A percentile compares a stretch with the other conserved stretches of the same genome.
Evolutionary conservation across 805 yeast genomes (phyloP).

Genomic region (Suhomyces faveliae): DNA sequence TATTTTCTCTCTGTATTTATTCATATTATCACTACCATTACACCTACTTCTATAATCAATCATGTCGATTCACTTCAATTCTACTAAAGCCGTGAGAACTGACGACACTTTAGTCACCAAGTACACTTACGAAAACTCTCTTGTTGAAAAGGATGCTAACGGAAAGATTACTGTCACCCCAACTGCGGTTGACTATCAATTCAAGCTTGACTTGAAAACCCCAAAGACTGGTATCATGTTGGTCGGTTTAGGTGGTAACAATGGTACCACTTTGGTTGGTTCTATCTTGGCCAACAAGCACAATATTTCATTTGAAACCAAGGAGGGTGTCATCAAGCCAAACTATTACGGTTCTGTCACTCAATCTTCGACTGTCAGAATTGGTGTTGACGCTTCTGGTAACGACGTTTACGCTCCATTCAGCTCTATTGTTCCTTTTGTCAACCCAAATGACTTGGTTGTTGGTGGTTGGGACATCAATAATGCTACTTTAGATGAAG

Average conservation of each 20-base stretch:
- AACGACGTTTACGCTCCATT: constrained; percentile 91
- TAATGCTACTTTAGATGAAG: constrained; percentile 63
- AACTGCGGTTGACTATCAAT: constrained; percentile 69
- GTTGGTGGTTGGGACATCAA: constrained; percentile 96
- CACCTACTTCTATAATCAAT: background rate
- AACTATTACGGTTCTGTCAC: constrained; percentile 95
- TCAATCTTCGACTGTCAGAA: constrained; percentile 84
- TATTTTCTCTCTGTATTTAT: constrained; percentile 1
- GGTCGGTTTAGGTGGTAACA: constrained; percentile 96
- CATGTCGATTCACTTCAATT: constrained; percentile 50
- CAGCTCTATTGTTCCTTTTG: constrained; percentile 84
- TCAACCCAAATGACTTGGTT: constrained; percentile 84
- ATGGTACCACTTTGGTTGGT: constrained; percentile 88
- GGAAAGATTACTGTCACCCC: constrained; percentile 69
- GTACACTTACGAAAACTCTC: constrained; percentile 73
- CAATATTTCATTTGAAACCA: constrained; percentile 73
- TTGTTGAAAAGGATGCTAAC: constrained; percentile 55
- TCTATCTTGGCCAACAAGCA: constrained; percentile 83
- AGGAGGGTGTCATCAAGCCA: constrained; percentile 69
- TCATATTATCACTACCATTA: background rate
- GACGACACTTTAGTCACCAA: constrained; percentile 56
- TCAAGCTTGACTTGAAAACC: constrained; percentile 75
- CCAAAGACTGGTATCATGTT: constrained; percentile 88
- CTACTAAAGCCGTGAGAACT: constrained; percentile 50
- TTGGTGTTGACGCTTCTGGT: constrained; percentile 81